phyloP scores from a whole-genome alignment of 805 yeast genomes.

The Suhomyces canberraensis region DNA sequence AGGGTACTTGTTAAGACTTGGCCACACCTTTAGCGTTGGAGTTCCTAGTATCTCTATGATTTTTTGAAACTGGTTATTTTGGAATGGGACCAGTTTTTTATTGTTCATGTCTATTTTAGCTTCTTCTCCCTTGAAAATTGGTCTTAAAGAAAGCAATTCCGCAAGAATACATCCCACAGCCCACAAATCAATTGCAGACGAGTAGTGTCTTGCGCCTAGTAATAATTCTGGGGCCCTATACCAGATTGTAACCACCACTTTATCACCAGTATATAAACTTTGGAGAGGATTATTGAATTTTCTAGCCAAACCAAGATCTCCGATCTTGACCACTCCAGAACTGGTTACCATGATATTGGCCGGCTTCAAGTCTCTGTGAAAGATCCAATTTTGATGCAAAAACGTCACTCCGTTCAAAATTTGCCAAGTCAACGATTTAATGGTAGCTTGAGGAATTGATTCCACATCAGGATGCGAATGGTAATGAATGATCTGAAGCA shows the following conservation, averaged over 20 bases:
- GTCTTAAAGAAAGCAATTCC: slow-evolving; percentile 82
- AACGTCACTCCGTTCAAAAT: slow-evolving; percentile 87
- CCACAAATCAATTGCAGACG: slow-evolving; percentile 93
- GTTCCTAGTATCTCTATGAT: slow-evolving; percentile 92
- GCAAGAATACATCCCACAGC: slow-evolving; percentile 95
- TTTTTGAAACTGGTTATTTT: slow-evolving; percentile 85
- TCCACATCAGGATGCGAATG: slow-evolving; percentile 87
- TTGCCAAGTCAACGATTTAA: slow-evolving; percentile 89
- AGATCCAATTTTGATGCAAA: slow-evolving; percentile 92
- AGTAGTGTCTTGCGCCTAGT: slow-evolving; percentile 88
- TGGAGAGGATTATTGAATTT: slow-evolving; percentile 84
- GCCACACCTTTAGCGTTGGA: slow-evolving; percentile 79
- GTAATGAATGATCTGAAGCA: slow-evolving; percentile 88
- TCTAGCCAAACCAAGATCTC: slow-evolving; percentile 90
- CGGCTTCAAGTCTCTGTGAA: slow-evolving; percentile 94
- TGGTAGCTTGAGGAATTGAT: slow-evolving; percentile 71
- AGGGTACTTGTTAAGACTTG: slow-evolving; percentile 73
- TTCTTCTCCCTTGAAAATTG: slow-evolving; percentile 96
- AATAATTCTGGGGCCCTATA: slow-evolving; percentile 90
- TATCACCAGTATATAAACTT: slow-evolving; percentile 85
- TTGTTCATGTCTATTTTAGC: slow-evolving; percentile 81
- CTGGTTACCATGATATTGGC: slow-evolving; percentile 96
- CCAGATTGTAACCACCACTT: slow-evolving; percentile 97
- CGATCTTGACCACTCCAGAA: slow-evolving; percentile 89
- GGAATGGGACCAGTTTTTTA: slow-evolving; percentile 91